Conservation (phyloP, 441 rosid species). For the Pelargonium australe region DNA sequence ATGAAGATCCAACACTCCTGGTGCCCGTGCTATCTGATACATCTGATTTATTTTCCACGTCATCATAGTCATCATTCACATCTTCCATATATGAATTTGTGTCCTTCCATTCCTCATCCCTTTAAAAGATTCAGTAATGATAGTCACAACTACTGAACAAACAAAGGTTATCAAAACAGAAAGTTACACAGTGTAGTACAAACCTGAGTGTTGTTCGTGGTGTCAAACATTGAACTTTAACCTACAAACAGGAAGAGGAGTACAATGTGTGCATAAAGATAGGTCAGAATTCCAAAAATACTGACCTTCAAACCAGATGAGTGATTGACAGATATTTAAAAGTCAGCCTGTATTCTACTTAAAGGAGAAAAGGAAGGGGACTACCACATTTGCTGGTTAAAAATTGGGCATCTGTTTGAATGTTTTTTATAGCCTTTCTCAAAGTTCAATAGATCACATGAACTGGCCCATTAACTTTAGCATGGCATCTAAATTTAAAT, state of each 20-base stretch:
- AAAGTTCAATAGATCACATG: background rate
- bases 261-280: constrained; percentile 5
- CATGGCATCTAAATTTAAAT: constrained; percentile 5
- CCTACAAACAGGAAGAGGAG: constrained; percentile 27
- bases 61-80: constrained; percentile 19
- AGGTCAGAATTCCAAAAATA: background rate
- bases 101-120: constrained; percentile 37
- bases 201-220: constrained; percentile 45
- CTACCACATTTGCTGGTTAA: background rate
- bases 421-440: background rate
- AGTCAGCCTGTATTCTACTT: constrained; percentile 2
- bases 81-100: constrained; percentile 24
- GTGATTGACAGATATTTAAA: background rate
- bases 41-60: constrained; percentile 33
- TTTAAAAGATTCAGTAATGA: constrained; percentile 15
- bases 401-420: constrained; percentile 6
- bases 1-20: constrained; percentile 24
- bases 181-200: constrained; percentile 12
- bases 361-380: constrained; percentile 2
- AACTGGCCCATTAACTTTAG: background rate
- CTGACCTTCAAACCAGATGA: constrained; percentile 4
- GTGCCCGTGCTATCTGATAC: constrained; percentile 25
- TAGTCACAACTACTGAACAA: constrained; percentile 8
- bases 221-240: constrained; percentile 47
- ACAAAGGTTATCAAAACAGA: background rate